These are phyloP conservation scores for Salvia sclarea DNA, from an alignment of 305 asterid species.

Conservation along the genomic window DNA sequence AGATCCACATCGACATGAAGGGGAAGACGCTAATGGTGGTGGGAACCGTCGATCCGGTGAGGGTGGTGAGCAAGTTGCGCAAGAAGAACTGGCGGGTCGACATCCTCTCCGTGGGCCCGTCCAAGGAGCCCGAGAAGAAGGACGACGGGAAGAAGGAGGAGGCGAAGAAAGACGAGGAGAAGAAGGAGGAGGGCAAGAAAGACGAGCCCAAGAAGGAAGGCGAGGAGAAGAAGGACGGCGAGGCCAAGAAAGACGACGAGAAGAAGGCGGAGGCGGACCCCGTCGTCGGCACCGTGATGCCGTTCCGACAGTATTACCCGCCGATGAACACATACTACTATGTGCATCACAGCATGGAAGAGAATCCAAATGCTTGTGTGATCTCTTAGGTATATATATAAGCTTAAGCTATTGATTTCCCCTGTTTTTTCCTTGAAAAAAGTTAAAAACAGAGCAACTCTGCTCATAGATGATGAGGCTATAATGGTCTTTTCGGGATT, in stretches of 20 bases:
- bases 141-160: conserved; percentile 51
- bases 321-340: conserved; percentile 67
- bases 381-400: conserved; percentile 47
- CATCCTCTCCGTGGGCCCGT: conserved; percentile 49
- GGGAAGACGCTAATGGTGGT: conserved; percentile 58
- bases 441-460: conserved; percentile 21
- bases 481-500: conserved; percentile 29
- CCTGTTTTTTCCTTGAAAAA: no score
- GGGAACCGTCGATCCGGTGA: conserved; percentile 78
- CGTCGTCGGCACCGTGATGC: conserved; percentile 52
- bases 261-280: conserved; percentile 41
- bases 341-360: conserved; percentile 73
- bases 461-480: conserved; percentile 18
- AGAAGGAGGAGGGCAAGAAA: conserved; percentile 42
- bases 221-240: conserved; percentile 42
- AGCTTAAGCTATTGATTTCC: no score
- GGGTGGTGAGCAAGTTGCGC: conserved; percentile 66
- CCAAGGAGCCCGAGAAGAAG: conserved; percentile 49
- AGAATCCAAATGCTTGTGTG: conserved; percentile 81
- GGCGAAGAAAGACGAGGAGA: conserved; percentile 39
- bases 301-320: conserved; percentile 64
- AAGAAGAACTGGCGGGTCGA: conserved; percentile 48
- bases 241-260: conserved; percentile 43
- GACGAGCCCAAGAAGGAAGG: conserved; percentile 54
- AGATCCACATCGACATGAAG: conserved; percentile 61